phyloP scores from a whole-genome alignment of 2,329 filamentous ascomycete genomes.

The Corinectria fuckeliana region DNA sequence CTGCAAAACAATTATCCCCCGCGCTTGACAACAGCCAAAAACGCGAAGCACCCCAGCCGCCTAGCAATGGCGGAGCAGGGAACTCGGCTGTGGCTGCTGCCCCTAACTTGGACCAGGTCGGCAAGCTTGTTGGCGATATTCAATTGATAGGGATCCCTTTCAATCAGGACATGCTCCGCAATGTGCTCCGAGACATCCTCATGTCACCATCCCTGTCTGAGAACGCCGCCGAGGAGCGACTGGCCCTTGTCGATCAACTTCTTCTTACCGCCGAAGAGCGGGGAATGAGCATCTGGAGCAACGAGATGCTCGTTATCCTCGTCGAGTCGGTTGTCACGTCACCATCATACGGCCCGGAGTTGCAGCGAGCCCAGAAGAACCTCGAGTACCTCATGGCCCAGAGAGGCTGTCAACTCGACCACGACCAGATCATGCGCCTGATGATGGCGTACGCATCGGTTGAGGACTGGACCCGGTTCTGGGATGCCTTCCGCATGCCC shows the following conservation, averaged over 20 bases:
- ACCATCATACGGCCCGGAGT: slow-evolving; percentile 39
- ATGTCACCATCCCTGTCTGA: slow-evolving; percentile 25
- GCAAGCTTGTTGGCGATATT: slow-evolving; percentile 47
- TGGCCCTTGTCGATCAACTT: slow-evolving; percentile 51
- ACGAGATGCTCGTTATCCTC: slow-evolving; percentile 57
- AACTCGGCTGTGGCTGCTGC: neutral
- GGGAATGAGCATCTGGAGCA: slow-evolving; percentile 49
- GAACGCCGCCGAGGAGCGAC: slow-evolving; percentile 38
- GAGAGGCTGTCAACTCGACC: slow-evolving; percentile 46
- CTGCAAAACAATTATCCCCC: slow-evolving; percentile 32
- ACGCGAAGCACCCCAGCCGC: neutral
- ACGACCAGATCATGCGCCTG: slow-evolving; percentile 49
- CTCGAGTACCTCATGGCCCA: slow-evolving; percentile 54
- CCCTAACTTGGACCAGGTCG: slow-evolving; percentile 30
- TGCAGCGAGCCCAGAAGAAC: slow-evolving; percentile 50
- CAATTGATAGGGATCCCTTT: slow-evolving; percentile 46
- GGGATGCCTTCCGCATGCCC: slow-evolving; percentile 65
- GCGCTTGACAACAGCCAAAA: neutral
- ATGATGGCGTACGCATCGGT: slow-evolving; percentile 55
- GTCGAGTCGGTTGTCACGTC: slow-evolving; percentile 49
- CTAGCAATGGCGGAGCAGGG: neutral
- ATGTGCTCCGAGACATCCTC: slow-evolving; percentile 50
- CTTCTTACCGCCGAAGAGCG: slow-evolving; percentile 54
- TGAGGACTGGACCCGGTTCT: slow-evolving; percentile 62
- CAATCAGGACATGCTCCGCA: slow-evolving; percentile 43